A percentile compares a stretch with the other conserved stretches of the same genome.
Evolutionary conservation across 768 basidiomycete species (phyloP).

Genomic region (Boletus coccyginus): DNA sequence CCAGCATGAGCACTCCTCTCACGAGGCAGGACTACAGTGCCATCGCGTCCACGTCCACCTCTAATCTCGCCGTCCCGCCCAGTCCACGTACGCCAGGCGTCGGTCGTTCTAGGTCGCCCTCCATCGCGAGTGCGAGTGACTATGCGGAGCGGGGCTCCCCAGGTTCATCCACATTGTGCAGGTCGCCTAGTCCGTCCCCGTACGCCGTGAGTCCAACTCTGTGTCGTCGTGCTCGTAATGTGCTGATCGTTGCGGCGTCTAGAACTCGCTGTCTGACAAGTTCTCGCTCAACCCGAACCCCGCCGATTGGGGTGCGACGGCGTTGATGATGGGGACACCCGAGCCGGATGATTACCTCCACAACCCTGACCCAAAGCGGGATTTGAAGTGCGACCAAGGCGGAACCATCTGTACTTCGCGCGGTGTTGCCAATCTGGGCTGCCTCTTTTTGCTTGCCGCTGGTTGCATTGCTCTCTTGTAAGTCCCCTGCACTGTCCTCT

Average conservation of each 20-base stretch:
- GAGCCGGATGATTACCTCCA: conserved; percentile 67
- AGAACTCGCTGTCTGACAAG: conserved; percentile 33
- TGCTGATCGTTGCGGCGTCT: not conserved
- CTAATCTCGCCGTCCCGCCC: conserved; percentile 17
- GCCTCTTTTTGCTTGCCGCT: conserved; percentile 53
- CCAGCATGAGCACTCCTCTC: conserved; percentile 27
- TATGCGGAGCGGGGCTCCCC: conserved; percentile 16
- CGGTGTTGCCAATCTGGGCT: conserved; percentile 67
- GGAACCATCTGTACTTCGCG: conserved; percentile 59
- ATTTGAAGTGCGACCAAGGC: conserved; percentile 51
- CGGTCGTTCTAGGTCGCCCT: conserved; percentile 17
- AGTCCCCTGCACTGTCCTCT: conserved; percentile 24
- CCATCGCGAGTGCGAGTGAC: conserved; percentile 18
- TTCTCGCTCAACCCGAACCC: conserved; percentile 42
- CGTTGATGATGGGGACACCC: conserved; percentile 40
- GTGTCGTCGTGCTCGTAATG: not conserved
- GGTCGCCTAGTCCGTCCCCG: conserved; percentile 28
- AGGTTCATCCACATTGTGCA: conserved; percentile 5
- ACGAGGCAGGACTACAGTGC: conserved; percentile 27
- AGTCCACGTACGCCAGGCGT: conserved; percentile 17
- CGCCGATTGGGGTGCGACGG: conserved; percentile 47
- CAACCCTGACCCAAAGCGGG: conserved; percentile 56
- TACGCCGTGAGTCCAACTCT: conserved; percentile 20
- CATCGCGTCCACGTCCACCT: conserved; percentile 24
- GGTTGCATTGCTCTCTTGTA: conserved; percentile 56